Evolutionary conservation across 1,284 basidiomycete genomes (phyloP).

Genomic region (Chalciporus sp.): DNA sequence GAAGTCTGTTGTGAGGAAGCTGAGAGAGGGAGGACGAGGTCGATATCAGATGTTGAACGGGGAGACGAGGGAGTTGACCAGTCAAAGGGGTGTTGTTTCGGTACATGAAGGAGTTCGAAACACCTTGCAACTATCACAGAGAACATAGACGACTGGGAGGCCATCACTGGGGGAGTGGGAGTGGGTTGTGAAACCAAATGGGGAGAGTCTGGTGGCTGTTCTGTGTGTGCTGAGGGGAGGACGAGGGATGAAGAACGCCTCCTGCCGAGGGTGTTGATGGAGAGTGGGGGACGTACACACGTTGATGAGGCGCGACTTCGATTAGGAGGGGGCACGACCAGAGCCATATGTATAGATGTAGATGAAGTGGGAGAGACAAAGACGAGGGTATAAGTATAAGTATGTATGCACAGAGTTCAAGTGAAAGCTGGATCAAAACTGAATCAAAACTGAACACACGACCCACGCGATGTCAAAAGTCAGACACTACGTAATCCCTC

Average conservation of each 20-base stretch:
- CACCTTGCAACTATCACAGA: slow-evolving; percentile 51
- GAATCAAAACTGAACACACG: slow-evolving; percentile 9
- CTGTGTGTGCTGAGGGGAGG: slow-evolving; percentile 27
- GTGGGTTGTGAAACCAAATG: slow-evolving; percentile 15
- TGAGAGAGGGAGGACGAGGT: slow-evolving; percentile 71
- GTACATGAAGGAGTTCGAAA: slow-evolving; percentile 52
- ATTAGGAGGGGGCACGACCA: slow-evolving; percentile 35
- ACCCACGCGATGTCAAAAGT: no score
- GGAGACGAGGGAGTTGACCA: slow-evolving; percentile 55
- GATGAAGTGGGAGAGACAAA: not conserved
- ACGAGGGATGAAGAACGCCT: slow-evolving; percentile 47
- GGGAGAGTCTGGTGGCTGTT: slow-evolving; percentile 1
- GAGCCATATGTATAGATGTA: slow-evolving; percentile 37
- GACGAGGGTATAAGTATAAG: slow-evolving; percentile 13
- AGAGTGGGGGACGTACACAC: slow-evolving; percentile 55
- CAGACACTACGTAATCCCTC: no score
- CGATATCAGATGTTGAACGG: slow-evolving; percentile 48
- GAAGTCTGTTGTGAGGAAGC: slow-evolving; percentile 52
- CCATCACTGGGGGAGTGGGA: slow-evolving; percentile 3
- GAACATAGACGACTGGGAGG: slow-evolving; percentile 45
- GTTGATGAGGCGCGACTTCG: slow-evolving; percentile 65
- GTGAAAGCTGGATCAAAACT: slow-evolving; percentile 2
- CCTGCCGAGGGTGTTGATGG: slow-evolving; percentile 56
- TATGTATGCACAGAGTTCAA: not conserved
- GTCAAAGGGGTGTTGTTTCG: slow-evolving; percentile 35